phyloP scores from a whole-genome alignment of 2,329 filamentous ascomycete species.

The Phaeoacremonium minimum region DNA sequence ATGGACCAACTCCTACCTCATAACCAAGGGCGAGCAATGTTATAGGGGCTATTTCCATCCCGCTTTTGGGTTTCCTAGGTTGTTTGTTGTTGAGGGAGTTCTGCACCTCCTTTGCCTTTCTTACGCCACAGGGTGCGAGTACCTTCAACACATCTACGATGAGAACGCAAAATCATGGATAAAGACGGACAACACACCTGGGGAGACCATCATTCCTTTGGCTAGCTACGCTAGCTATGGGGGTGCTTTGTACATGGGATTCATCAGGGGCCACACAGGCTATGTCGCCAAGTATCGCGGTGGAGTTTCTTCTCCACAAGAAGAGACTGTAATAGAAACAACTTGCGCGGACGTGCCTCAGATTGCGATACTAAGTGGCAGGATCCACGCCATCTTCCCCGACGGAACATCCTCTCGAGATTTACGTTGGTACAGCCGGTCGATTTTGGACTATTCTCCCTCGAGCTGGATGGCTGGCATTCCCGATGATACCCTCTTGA shows the following conservation, averaged over 20 bases:
- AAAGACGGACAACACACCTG: conserved; percentile 23
- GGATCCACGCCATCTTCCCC: conserved; percentile 9
- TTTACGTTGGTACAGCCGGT: conserved; percentile 28
- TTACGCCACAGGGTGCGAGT: conserved; percentile 17
- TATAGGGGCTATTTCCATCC: too few relatives aligned
- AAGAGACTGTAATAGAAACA: conserved; percentile 4
- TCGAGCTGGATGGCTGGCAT: conserved; percentile 61
- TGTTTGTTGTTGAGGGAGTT: conserved; percentile 23
- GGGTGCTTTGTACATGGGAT: conserved; percentile 6
- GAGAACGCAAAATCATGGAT: conserved; percentile 24
- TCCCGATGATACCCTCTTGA: conserved; percentile 52
- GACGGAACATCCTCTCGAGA: conserved; percentile 18
- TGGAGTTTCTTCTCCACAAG: conserved; percentile 1
- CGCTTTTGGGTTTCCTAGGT: conserved; percentile 25
- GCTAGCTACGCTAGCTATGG: conserved; percentile 10
- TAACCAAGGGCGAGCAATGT: not conserved
- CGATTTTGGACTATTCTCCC: conserved; percentile 27
- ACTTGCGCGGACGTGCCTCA: conserved; percentile 5
- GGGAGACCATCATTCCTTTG: conserved; percentile 14
- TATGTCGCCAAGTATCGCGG: conserved; percentile 7
- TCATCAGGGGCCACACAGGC: conserved; percentile 5
- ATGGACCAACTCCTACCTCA: conserved; percentile 12
- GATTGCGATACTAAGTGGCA: conserved; percentile 8
- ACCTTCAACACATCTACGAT: conserved; percentile 23
- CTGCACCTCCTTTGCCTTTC: conserved; percentile 24